Base-by-base conservation (phyloP, 192 early-diverging fungal species). In the Dispira parvispora region DNA sequence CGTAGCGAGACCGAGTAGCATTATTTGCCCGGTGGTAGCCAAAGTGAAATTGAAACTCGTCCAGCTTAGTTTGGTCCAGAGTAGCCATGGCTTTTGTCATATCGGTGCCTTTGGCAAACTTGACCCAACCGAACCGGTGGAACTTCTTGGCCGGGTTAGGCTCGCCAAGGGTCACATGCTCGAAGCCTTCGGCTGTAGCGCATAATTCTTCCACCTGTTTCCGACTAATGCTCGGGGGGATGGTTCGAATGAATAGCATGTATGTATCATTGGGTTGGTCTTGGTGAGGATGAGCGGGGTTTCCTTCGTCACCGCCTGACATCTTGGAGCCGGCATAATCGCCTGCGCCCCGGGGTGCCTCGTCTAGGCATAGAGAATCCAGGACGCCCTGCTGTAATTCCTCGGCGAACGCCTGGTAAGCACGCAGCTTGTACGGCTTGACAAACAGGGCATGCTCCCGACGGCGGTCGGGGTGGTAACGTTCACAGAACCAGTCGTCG, bases 401-500 rank as follows among this genome's bases (percentile, higher is more conserved):
- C 0, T 58, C 61, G 43, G 81, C 56, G 73, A 92, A 97, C 46
- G 66, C 63, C 9, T 73, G 69, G 32, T 85, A 73, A 3, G 75
- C 70, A 43, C 74, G 72, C 11, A 65, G 66, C 64, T 88, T 85
- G 20, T 82, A 76, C 20, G 66, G 63, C 3, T 71, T 65, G 11
- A 86, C 70, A 61, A 82, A 70, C 28, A 74, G 63, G 38, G 72
- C 69, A 26, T 85, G 77, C 18, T 68, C 61, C 43, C 71, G 65
- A 50, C 84, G 84, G 0, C 77, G 68, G n/a, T 72, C 79, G 8
- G 92, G 92, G 68, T 95, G 88, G 65, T 94, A 97, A 63, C 88
- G 87, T 76, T 94, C 91, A 21, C 78, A 68, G 72, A 97, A 97
- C 94, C 94, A 97, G 63, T 91, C 90, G 26, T 86, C 81, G 0